Evolutionary conservation across 208 protist genomes (phyloP).

Genomic region (Vickermania spadyakhi): DNA sequence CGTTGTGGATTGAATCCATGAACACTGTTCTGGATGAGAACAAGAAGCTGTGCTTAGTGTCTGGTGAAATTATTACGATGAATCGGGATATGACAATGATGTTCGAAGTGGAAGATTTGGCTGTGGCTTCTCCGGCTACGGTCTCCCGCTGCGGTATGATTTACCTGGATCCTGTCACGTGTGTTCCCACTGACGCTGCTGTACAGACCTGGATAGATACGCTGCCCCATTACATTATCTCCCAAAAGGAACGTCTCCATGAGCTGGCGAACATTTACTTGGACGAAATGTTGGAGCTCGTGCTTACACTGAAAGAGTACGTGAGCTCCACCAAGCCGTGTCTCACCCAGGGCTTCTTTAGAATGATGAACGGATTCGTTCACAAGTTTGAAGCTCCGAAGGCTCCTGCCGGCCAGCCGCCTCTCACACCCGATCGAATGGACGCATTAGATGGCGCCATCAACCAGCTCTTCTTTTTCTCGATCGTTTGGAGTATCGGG

Average conservation of each 20-base stretch:
- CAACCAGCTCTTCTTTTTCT: constrained; percentile 94
- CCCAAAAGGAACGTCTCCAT: constrained; percentile 41
- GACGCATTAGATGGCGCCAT: constrained; percentile 40
- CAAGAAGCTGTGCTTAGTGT: constrained; percentile 95
- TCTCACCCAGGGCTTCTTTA: constrained; percentile 88
- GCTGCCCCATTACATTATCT: constrained; percentile 72
- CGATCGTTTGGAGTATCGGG: constrained; percentile 95
- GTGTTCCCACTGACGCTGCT: constrained; percentile 56
- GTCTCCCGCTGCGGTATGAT: constrained; percentile 98
- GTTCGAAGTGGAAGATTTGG: constrained; percentile 96
- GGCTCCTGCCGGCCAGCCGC: constrained; percentile 15
- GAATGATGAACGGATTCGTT: constrained; percentile 91
- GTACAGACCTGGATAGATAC: constrained; percentile 81
- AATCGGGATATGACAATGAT: constrained; percentile 95
- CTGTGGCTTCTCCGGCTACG: constrained; percentile 95
- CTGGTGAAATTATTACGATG: constrained; percentile 94
- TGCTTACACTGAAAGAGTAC: constrained; percentile 82
- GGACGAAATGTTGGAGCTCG: constrained; percentile 65
- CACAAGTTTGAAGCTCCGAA: constrained; percentile 35
- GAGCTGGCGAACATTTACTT: constrained; percentile 78
- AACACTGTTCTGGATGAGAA: constrained; percentile 94
- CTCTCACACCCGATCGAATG: constrained; percentile 27
- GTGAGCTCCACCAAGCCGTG: constrained; percentile 92
- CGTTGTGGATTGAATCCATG: constrained; percentile 95
- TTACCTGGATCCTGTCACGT: constrained; percentile 94